Evolutionary conservation across 1,139 yeast genomes (phyloP).

Genomic region (Lodderomyces elongisporus): DNA sequence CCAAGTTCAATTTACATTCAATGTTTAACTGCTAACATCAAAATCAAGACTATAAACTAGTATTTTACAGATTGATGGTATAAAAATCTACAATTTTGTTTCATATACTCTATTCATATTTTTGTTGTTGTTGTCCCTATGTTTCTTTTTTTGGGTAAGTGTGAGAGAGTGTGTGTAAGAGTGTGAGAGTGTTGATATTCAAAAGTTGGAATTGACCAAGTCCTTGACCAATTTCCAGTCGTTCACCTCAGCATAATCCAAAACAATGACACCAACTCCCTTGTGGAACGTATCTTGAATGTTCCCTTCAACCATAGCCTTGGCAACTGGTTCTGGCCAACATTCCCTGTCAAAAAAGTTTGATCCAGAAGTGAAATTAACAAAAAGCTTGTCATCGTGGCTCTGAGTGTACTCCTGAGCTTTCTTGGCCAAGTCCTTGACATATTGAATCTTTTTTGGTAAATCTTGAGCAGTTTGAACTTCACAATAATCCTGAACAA

Average conservation of each 20-base stretch:
- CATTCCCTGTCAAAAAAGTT: conserved; percentile 66
- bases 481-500: conserved; percentile 75
- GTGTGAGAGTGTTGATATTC: too few species aligned
- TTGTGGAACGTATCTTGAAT: conserved; percentile 47
- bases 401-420: conserved; percentile 50
- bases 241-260: conserved; percentile 63
- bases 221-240: conserved; percentile 55
- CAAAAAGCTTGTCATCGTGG: conserved; percentile 52
- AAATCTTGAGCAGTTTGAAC: conserved; percentile 50
- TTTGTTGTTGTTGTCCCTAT: too few species aligned
- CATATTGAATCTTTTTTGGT: conserved; percentile 52
- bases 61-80: too few species aligned
- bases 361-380: conserved; percentile 73
- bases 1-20: too few species aligned
- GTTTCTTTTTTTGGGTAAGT: too few species aligned
- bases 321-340: conserved; percentile 70
- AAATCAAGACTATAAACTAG: too few species aligned
- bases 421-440: conserved; percentile 50
- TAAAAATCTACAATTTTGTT: too few species aligned
- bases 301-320: conserved; percentile 44
- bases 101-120: too few species aligned
- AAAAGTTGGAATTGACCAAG: conserved; percentile 55
- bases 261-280: conserved; percentile 56
- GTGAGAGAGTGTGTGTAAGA: too few species aligned
- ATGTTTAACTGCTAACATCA: too few species aligned